Conservation (phyloP, 208 protist species). For the Wallacemonas sp. region DNA sequence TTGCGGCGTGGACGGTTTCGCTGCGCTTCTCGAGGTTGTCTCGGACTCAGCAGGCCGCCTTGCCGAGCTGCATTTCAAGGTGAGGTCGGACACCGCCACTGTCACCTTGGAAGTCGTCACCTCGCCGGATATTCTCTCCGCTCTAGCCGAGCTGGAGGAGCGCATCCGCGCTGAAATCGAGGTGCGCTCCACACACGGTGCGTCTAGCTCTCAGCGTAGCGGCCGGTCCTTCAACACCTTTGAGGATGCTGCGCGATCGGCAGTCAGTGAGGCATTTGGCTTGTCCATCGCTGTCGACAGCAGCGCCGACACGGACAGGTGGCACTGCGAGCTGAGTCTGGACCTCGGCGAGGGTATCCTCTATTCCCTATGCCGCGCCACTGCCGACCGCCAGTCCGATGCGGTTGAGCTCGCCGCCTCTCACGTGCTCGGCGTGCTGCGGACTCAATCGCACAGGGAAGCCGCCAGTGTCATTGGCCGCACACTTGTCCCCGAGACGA, state of each 20-base stretch:
- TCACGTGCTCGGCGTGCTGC: constrained; percentile 19
- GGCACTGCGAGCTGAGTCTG: constrained; percentile 64
- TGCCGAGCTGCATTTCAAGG: constrained; percentile 2
- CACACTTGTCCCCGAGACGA: neutral
- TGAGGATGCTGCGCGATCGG: constrained; percentile 5
- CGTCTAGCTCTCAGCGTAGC: no score
- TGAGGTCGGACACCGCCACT: neutral
- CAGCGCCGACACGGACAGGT: constrained; percentile 22
- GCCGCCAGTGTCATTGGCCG: neutral
- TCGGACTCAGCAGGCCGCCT: neutral
- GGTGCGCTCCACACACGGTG: no score
- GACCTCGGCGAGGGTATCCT: constrained; percentile 32
- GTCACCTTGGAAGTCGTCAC: constrained; percentile 10
- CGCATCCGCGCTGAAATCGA: constrained; percentile 14
- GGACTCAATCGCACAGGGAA: neutral
- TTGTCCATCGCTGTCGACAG: constrained; percentile 28
- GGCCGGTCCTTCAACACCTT: constrained; percentile 5
- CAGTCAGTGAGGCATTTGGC: constrained; percentile 28
- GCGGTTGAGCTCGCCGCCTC: constrained; percentile 43
- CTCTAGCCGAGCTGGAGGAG: neutral
- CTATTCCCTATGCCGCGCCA: constrained; percentile 38
- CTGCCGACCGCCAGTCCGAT: constrained; percentile 43
- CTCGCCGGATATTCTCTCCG: neutral
- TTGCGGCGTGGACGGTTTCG: no score
- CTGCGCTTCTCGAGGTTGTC: neutral